Evolutionary conservation across 2,329 filamentous ascomycete genomes (phyloP).

Genomic region (Boeremia lycopersici): DNA sequence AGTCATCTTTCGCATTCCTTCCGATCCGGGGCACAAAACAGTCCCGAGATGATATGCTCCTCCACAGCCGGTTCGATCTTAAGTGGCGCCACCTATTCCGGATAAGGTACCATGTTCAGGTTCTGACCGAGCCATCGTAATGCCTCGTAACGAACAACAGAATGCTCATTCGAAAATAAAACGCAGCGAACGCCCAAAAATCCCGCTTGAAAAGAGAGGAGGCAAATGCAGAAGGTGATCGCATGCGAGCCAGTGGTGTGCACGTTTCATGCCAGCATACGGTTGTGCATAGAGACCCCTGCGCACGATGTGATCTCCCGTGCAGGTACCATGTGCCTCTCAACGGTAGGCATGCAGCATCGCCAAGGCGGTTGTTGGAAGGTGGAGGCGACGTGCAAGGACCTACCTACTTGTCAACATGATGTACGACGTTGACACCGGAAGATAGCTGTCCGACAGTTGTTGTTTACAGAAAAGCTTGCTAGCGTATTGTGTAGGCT

Average conservation of each 20-base stretch:
- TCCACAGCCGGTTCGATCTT: constrained; percentile 5
- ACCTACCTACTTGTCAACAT: background rate
- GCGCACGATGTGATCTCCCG: constrained; percentile 9
- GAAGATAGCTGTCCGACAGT: background rate
- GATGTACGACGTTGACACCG: constrained; percentile 3
- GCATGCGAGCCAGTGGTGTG: constrained; percentile 6
- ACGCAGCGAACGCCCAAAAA: constrained; percentile 6
- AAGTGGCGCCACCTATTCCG: constrained; percentile 11
- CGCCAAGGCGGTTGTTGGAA: constrained; percentile 9
- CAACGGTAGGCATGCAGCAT: constrained; percentile 12
- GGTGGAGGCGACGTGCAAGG: constrained; percentile 9
- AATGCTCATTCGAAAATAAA: background rate
- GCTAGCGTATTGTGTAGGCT: background rate
- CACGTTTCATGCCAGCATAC: background rate
- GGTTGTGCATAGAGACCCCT: constrained; percentile 7
- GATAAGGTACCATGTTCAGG: constrained; percentile 1
- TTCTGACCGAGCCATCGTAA: constrained; percentile 3
- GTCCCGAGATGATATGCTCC: constrained; percentile 7
- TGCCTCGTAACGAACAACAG: background rate
- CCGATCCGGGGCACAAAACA: background rate
- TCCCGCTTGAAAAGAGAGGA: background rate
- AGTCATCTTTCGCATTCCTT: background rate
- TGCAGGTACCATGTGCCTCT: constrained; percentile 13
- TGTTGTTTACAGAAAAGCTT: background rate
- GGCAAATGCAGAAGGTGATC: constrained; percentile 3